Evolutionary conservation across 1,284 basidiomycete genomes (phyloP).

Genomic region (Bjerkandera adusta): DNA sequence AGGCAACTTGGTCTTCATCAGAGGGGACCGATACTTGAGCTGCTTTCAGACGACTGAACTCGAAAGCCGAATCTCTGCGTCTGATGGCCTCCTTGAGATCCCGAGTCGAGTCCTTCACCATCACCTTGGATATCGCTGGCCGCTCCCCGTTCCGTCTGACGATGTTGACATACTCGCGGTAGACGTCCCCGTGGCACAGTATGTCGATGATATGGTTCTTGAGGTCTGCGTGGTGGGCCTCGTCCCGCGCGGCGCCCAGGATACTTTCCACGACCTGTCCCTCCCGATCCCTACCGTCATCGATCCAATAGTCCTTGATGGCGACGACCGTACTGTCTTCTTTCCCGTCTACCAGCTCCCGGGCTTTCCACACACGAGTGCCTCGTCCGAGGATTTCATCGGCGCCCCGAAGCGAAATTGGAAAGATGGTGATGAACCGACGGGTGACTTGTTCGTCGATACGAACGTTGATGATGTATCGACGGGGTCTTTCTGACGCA

Average conservation of each 20-base stretch:
- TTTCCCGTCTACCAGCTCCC: background rate
- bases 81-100: no score
- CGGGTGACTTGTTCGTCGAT: no score
- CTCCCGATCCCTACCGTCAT: constrained; percentile 6
- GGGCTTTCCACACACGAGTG: constrained; percentile 6
- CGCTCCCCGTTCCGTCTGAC: no score
- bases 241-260: background rate
- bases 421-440: background rate
- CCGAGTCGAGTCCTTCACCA: no score
- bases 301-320: constrained; percentile 13
- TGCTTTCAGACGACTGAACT: no score
- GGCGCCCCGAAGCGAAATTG: constrained; percentile 3
- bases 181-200: no score
- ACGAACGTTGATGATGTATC: constrained; percentile 6
- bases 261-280: constrained; percentile 4
- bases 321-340: background rate
- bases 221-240: background rate
- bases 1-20: no score
- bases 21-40: no score
- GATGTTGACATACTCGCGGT: no score
- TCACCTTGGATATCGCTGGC: no score
- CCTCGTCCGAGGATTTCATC: background rate
- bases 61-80: no score
- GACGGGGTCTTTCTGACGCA: no score
- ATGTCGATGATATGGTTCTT: background rate